These are phyloP conservation scores for Linanthus parryae DNA, from an alignment of 148 eudicot genomes.

Conservation along the genomic window DNA sequence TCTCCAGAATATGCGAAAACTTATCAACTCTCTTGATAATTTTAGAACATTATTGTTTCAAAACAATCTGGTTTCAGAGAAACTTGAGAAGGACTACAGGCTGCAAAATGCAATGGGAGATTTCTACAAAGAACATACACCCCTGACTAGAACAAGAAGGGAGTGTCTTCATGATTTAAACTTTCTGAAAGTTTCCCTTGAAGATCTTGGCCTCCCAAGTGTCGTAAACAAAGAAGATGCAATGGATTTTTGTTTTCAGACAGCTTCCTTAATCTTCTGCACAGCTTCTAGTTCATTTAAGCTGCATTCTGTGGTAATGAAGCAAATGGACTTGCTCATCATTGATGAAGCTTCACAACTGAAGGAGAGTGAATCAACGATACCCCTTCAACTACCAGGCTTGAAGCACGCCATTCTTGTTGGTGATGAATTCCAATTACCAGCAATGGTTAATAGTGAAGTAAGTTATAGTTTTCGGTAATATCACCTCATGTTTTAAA, in stretches of 20 bases:
- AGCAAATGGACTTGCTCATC: constrained; percentile 47
- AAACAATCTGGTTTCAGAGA: constrained; percentile 24
- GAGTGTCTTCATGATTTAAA: constrained; percentile 18
- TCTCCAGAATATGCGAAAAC: constrained; percentile 18
- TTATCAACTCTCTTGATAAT: constrained; percentile 20
- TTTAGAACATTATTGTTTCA: constrained; percentile 32
- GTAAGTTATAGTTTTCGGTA: constrained; percentile 35
- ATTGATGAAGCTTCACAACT: constrained; percentile 83
- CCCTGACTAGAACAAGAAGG: constrained; percentile 12
- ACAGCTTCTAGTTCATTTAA: constrained; percentile 56
- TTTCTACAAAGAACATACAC: constrained; percentile 13
- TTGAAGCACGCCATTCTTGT: constrained; percentile 54
- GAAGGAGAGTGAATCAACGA: constrained; percentile 67
- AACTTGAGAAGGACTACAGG: constrained; percentile 28
- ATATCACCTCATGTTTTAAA: too few species aligned
- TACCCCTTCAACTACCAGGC: constrained; percentile 62
- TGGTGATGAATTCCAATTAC: constrained; percentile 74
- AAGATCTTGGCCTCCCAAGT: constrained; percentile 22
- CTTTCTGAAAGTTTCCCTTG: constrained; percentile 10
- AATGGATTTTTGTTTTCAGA: constrained; percentile 31
- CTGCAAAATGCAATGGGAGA: constrained; percentile 8
- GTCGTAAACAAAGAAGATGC: constrained; percentile 14
- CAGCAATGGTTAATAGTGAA: constrained; percentile 62
- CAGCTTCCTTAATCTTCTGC: constrained; percentile 59
- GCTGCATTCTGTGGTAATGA: constrained; percentile 27